Conservation (phyloP, 768 basidiomycete genomes). For the Boletus subcaerulescens region DNA sequence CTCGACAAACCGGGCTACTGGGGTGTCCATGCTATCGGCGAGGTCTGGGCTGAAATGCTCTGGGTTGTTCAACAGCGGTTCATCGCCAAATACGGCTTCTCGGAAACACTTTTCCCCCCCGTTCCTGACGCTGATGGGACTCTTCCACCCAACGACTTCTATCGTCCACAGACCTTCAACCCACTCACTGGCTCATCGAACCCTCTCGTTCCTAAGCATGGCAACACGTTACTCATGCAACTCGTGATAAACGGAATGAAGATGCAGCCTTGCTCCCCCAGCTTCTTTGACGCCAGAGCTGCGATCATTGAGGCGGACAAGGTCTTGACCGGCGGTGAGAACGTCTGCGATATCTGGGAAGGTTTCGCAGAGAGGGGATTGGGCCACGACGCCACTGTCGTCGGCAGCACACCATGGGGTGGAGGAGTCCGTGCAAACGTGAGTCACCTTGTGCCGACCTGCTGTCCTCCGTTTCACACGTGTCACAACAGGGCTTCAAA, state of each 20-base stretch:
- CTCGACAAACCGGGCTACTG: conserved; percentile 93
- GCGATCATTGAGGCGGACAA: conserved; percentile 91
- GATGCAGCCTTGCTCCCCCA: conserved; percentile 87
- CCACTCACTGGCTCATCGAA: conserved; percentile 26
- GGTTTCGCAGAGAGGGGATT: conserved; percentile 83
- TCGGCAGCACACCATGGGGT: conserved; percentile 87
- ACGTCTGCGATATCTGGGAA: conserved; percentile 83
- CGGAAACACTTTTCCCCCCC: conserved; percentile 79
- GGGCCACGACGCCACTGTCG: conserved; percentile 70
- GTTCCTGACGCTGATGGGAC: conserved; percentile 58
- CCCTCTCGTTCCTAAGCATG: conserved; percentile 81
- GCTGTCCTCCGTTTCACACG: neutral
- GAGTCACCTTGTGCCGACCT: conserved; percentile 7
- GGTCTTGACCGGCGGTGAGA: conserved; percentile 89
- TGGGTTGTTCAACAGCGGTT: conserved; percentile 75
- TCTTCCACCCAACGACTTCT: conserved; percentile 68
- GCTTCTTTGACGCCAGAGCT: conserved; percentile 86
- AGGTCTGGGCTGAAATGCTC: conserved; percentile 93
- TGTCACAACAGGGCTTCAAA: conserved; percentile 34
- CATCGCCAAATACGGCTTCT: conserved; percentile 81
- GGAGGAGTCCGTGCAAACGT: conserved; percentile 80
- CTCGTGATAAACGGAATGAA: conserved; percentile 93
- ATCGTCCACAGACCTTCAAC: conserved; percentile 42
- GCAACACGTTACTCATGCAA: conserved; percentile 83
- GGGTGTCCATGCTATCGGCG: conserved; percentile 89